Base-by-base conservation (phyloP, 164 flowering plant species). In the Magnolia officinalis region DNA sequence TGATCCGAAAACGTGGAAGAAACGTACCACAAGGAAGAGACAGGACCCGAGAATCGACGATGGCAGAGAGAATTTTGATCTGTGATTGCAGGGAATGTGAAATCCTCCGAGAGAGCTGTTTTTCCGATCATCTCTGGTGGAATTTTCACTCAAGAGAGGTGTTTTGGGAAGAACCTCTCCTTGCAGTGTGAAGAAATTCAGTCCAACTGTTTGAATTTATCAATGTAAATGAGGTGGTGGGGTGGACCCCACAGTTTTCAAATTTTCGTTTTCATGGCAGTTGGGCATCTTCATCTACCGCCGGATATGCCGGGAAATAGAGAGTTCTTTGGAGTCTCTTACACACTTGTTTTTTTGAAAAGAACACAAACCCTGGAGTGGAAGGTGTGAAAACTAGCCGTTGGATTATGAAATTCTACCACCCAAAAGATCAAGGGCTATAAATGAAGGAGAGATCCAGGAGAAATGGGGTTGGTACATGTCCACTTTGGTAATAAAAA, bases 11-110 rank as follows among this genome's bases (percentile, higher is more conserved):
- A 6, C 13, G 72, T 69, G 6, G 86, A 82, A 31, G 87, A 73
- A 0, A 68, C 77, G 4, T 50, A 80, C 91, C 91, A 88, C 20
- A 87, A 72, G 18, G 89, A 84, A 75, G 77, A 29, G 20, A 50
- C 1, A 85, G 85, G 0, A 87, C 86, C 49, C 59, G 58, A 73
- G 26, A 37, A 37, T 52, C n/a, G 71, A 65, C 76, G 61, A 72
- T 61, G 70, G 70, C 31, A 11, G 67, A 1, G 73, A 58, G 78
- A 75, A 23, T 58, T 70, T 29, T 58, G n/a, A 8, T 74, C 81
- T 49, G 82, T 20, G 74, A 81, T 58, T 2, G 72, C 23, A 0
- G 91, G 91, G 78, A 88, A 88, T 78, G 81, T 85, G 79, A 88
- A 88, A 58, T 87, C 91, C 52, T 83, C 87, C 16, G 78, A n/a